A percentile compares a stretch with the other conserved stretches of the same genome.
phyloP scores from a whole-genome alignment of 2,329 filamentous ascomycete genomes.

The Thermomyces lanuginosus region DNA sequence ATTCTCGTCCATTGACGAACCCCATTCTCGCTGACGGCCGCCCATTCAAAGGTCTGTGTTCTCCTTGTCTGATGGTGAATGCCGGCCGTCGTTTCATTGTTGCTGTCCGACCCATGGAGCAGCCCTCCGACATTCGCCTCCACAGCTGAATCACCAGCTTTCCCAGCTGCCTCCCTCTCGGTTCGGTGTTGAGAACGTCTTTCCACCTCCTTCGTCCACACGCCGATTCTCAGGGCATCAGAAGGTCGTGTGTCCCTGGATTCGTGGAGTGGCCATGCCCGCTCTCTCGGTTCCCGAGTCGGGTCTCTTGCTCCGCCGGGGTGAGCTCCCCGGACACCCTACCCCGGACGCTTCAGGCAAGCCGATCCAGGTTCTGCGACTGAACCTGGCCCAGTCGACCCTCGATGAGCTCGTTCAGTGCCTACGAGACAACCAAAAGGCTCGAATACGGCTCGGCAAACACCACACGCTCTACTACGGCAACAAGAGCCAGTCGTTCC shows the following conservation, averaged over 20 bases:
- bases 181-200: constrained; percentile 8
- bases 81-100: constrained; percentile 3
- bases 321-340: constrained; percentile 12
- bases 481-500: constrained; percentile 39
- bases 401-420: constrained; percentile 31
- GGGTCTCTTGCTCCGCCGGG: constrained; percentile 25
- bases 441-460: constrained; percentile 32
- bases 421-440: constrained; percentile 27
- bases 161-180: constrained; percentile 1
- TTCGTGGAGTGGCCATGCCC: no score
- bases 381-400: constrained; percentile 29
- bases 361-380: constrained; percentile 30
- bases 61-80: constrained; percentile 1
- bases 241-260: no score
- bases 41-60: no score
- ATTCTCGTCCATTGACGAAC: constrained; percentile 5
- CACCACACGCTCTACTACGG: constrained; percentile 41
- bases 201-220: no score
- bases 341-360: constrained; percentile 15
- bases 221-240: no score
- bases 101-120: constrained; percentile 7
- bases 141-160: constrained; percentile 7
- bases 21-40: constrained; percentile 9
- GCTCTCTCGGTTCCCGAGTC: constrained; percentile 21
- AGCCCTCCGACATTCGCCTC: constrained; percentile 7